Evolutionary conservation across 345 rosid species (phyloP).

Genomic region (Aurinia saxatilis): DNA sequence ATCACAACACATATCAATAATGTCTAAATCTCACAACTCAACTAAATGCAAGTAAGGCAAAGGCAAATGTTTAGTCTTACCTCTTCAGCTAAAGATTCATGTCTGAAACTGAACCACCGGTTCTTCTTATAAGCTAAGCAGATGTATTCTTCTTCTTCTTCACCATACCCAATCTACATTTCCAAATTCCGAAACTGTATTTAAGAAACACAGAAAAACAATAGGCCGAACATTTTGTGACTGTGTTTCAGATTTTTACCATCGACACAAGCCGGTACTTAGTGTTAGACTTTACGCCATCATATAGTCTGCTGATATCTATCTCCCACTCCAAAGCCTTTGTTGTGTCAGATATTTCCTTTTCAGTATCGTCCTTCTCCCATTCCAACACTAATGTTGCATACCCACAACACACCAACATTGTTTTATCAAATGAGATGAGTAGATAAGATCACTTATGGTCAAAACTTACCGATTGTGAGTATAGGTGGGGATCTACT

Average conservation of each 20-base stretch:
- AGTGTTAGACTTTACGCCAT: not conserved
- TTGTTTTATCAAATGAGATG: not conserved
- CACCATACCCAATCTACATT: not conserved
- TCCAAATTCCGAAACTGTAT: not conserved
- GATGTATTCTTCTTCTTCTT: not conserved
- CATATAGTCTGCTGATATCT: not conserved
- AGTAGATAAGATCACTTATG: not conserved
- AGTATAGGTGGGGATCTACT: too few relatives aligned
- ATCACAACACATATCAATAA: not conserved
- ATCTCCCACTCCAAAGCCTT: too few relatives aligned
- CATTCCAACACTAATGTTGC: too few relatives aligned
- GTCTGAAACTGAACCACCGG: too few relatives aligned
- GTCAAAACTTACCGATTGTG: too few relatives aligned
- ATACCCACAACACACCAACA: not conserved
- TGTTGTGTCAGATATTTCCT: too few relatives aligned
- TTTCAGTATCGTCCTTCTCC: too few relatives aligned
- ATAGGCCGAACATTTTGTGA: not conserved
- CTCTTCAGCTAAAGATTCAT: not conserved
- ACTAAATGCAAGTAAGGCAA: not conserved
- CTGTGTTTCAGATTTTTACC: not conserved
- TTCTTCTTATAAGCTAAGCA: not conserved
- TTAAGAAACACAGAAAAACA: not conserved
- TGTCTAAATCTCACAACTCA: too few relatives aligned
- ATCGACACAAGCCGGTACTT: not conserved
- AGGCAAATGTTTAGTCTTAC: not conserved